Evolutionary conservation across 495 filamentous ascomycete species (phyloP).

Genomic region (Podospora comata): DNA sequence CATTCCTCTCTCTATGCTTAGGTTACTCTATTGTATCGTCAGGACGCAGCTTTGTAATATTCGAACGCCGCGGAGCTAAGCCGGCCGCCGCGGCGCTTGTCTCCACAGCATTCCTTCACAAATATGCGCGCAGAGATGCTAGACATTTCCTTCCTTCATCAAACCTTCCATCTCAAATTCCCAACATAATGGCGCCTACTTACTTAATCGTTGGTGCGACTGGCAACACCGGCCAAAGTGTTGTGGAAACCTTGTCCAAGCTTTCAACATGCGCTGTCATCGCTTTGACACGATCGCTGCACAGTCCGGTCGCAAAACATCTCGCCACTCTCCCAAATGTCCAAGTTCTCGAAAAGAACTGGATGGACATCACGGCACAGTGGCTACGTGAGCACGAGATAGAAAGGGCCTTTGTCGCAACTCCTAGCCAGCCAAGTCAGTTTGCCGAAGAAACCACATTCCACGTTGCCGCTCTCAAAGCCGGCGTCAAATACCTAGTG

Average conservation of each 20-base stretch:
- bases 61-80: no score
- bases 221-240: conserved; percentile 37
- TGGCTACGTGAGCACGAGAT: conserved; percentile 45
- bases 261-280: conserved; percentile 37
- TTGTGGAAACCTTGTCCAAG: conserved; percentile 35
- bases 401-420: conserved; percentile 42
- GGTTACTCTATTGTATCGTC: no score
- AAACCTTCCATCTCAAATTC: no score
- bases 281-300: conserved; percentile 40
- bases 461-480: conserved; percentile 37
- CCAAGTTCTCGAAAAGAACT: conserved; percentile 43
- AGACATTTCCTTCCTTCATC: no score
- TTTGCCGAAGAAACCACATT: conserved; percentile 47
- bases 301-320: conserved; percentile 33
- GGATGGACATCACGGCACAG: conserved; percentile 41
- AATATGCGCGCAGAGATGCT: no score
- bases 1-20: no score
- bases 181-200: conserved; percentile 10
- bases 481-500: conserved; percentile 48
- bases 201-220: conserved; percentile 26
- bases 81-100: no score
- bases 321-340: conserved; percentile 41
- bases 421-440: conserved; percentile 39
- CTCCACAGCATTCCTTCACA: no score
- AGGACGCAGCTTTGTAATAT: no score